phyloP scores from a whole-genome alignment of 768 basidiomycete genomes.

The Xerocomus brunneocitrinus region DNA sequence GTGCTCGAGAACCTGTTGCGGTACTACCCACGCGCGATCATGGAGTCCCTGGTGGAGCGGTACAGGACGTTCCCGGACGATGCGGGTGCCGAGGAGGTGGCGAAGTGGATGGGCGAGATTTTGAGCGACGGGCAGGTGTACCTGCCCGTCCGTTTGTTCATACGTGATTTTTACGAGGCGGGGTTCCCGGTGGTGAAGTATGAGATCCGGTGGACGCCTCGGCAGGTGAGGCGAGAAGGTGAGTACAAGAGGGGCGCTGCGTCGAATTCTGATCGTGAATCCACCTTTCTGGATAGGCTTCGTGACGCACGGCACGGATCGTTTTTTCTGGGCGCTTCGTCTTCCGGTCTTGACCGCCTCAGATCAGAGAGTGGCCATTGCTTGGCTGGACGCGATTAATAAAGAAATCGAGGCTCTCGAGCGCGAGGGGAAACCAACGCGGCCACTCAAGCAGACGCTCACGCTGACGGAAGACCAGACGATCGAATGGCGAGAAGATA shows the following conservation, averaged over 20 bases:
- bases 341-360: conserved; percentile 42
- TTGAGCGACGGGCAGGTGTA: conserved; percentile 62
- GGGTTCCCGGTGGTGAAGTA: conserved; percentile 68
- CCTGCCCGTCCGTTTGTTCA: conserved; percentile 59
- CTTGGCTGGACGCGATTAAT: conserved; percentile 52
- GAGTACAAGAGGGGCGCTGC: conserved; percentile 6
- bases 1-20: conserved; percentile 54
- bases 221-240: conserved; percentile 54
- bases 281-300: conserved; percentile 39
- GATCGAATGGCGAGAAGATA: conserved; percentile 55
- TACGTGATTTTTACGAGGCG: conserved; percentile 50
- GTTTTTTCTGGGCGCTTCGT: conserved; percentile 57
- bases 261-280: neutral
- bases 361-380: conserved; percentile 46
- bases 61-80: conserved; percentile 41
- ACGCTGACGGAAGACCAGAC: conserved; percentile 46
- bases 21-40: conserved; percentile 53
- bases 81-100: conserved; percentile 40
- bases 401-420: conserved; percentile 42
- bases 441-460: conserved; percentile 40
- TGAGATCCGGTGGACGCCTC: conserved; percentile 64
- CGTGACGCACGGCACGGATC: conserved; percentile 68
- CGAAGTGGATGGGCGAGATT: conserved; percentile 53
- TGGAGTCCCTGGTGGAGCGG: conserved; percentile 39
- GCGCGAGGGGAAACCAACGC: conserved; percentile 25